Conservation (phyloP, 768 basidiomycete genomes). For the Holtermannia corniformis region DNA sequence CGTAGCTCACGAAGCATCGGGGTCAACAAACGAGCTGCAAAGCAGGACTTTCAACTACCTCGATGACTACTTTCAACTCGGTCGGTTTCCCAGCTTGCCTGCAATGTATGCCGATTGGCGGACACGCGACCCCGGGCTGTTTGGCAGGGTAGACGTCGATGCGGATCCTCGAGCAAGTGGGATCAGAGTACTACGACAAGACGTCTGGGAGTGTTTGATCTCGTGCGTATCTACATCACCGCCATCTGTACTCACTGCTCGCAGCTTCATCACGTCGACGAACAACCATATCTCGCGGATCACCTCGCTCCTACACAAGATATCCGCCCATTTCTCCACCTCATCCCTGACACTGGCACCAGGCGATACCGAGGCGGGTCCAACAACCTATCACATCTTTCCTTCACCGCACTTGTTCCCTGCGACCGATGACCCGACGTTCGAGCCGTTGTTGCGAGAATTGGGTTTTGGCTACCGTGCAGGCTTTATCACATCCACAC, state of each 20-base stretch:
- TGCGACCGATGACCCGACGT: conserved; percentile 48
- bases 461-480: conserved; percentile 96
- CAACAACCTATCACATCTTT: conserved; percentile 62
- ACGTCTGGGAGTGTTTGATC: conserved; percentile 90
- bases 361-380: conserved; percentile 18
- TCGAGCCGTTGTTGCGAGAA: conserved; percentile 49
- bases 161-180: conserved; percentile 58
- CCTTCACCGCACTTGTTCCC: conserved; percentile 49
- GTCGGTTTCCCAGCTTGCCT: conserved; percentile 53
- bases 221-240: conserved; percentile 53
- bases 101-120: conserved; percentile 70
- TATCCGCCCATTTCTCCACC: conserved; percentile 68
- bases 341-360: conserved; percentile 50
- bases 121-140: conserved; percentile 56
- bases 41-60: conserved; percentile 45
- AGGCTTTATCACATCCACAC: conserved; percentile 55
- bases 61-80: conserved; percentile 79
- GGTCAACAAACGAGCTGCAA: conserved; percentile 1
- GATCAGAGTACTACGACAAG: conserved; percentile 78
- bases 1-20: conserved; percentile 11
- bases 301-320: conserved; percentile 77
- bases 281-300: conserved; percentile 96
- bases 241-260: background rate
- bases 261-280: conserved; percentile 91
- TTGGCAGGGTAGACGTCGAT: conserved; percentile 47